Percentiles rank a stretch among this genome's conserved stretches.
phyloP scores from a whole-genome alignment of 192 early-diverging fungal species.

The Entomortierella parvispora region DNA sequence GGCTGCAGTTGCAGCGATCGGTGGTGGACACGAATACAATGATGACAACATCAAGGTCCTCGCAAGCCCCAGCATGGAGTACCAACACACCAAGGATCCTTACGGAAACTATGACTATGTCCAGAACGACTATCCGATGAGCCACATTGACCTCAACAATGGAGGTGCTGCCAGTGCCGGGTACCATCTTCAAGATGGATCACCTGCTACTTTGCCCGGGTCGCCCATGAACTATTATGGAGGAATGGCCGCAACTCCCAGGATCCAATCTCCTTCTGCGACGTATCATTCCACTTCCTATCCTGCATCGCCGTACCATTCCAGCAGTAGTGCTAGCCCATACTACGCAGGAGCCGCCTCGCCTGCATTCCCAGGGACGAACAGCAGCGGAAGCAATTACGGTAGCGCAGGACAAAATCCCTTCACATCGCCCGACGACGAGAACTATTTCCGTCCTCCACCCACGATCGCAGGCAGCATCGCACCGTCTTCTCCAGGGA shows the following conservation, averaged over 20 bases:
- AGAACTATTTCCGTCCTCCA: slow-evolving; percentile 12
- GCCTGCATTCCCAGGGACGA: not conserved
- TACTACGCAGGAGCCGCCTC: not conserved
- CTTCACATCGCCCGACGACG: slow-evolving; percentile 36
- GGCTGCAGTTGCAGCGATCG: slow-evolving; percentile 14
- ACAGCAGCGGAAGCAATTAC: not conserved
- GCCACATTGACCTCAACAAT: slow-evolving; percentile 2
- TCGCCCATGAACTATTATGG: not conserved
- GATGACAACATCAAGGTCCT: slow-evolving; percentile 24
- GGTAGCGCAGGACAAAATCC: slow-evolving; percentile 13
- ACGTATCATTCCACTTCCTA: not conserved
- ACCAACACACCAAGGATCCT: not conserved
- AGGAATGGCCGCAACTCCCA: not conserved
- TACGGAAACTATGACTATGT: not conserved
- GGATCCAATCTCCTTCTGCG: slow-evolving; percentile 5
- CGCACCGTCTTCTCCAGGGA: slow-evolving; percentile 2
- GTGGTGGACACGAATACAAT: not conserved
- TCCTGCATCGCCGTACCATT: not conserved
- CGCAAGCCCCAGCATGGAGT: not conserved
- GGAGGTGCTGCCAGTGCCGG: not conserved
- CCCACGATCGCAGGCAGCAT: not conserved
- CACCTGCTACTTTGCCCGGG: not conserved
- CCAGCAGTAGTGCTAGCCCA: not conserved
- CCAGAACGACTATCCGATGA: slow-evolving; percentile 27
- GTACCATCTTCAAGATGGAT: no score